phyloP scores from a whole-genome alignment of 2,329 filamentous ascomycete species.

The Emericellopsis cladophorae region DNA sequence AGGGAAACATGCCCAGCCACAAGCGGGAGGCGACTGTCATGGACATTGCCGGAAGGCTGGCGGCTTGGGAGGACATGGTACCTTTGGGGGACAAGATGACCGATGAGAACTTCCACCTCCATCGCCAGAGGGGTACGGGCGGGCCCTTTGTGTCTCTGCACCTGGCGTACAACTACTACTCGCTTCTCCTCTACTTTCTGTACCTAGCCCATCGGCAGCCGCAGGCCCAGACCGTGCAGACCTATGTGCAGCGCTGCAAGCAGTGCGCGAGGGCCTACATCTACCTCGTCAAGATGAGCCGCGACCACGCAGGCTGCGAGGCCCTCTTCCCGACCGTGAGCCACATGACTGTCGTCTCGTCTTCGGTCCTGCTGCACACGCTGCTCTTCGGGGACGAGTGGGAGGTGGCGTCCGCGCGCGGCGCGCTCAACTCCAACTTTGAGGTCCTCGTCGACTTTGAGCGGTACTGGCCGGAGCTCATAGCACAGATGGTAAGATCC shows the following conservation, averaged over 20 bases:
- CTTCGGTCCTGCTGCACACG: neutral
- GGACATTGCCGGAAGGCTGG: constrained; percentile 4
- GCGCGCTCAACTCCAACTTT: neutral
- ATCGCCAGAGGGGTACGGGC: constrained; percentile 12
- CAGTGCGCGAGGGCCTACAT: neutral
- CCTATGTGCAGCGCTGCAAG: neutral
- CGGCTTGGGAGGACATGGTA: constrained; percentile 6
- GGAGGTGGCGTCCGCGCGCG: neutral
- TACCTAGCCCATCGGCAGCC: constrained; percentile 13
- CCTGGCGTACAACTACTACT: constrained; percentile 22
- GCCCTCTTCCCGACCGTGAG: neutral
- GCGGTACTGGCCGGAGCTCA: neutral
- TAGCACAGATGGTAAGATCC: no score
- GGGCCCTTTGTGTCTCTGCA: constrained; percentile 21
- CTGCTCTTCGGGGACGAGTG: neutral
- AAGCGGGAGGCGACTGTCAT: constrained; percentile 2
- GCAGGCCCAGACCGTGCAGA: neutral
- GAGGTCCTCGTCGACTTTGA: neutral
- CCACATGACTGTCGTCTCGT: neutral
- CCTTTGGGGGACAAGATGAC: constrained; percentile 4
- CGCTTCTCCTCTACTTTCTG: constrained; percentile 21
- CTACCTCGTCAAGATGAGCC: neutral
- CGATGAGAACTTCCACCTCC: constrained; percentile 8
- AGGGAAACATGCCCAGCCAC: constrained; percentile 3
- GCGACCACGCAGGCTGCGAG: neutral